Percentiles rank a stretch among this genome's conserved stretches.
Evolutionary conservation across 2,329 filamentous ascomycete species (phyloP).

Genomic region (Trichoderma gracile): DNA sequence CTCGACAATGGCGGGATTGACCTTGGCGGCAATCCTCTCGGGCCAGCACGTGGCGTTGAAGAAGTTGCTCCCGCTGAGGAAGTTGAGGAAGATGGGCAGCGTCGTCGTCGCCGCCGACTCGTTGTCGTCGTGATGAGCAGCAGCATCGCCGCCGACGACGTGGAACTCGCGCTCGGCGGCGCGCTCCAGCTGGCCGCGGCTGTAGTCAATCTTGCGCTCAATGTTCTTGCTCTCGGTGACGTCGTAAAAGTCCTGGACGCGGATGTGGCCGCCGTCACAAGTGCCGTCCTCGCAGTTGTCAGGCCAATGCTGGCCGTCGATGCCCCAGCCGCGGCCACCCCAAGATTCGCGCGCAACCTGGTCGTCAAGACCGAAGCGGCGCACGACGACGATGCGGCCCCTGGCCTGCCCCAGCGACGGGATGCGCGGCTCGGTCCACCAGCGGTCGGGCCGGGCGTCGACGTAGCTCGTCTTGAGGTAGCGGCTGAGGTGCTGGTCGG

Average conservation of each 20-base stretch:
- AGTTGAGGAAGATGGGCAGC: slow-evolving; percentile 82
- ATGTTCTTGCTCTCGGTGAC: slow-evolving; percentile 75
- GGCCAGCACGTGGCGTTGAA: slow-evolving; percentile 93
- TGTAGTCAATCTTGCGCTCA: slow-evolving; percentile 74
- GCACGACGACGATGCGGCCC: slow-evolving; percentile 80
- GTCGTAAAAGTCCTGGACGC: slow-evolving; percentile 94
- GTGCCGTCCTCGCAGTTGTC: slow-evolving; percentile 82
- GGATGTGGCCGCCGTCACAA: slow-evolving; percentile 69
- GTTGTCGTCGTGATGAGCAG: slow-evolving; percentile 12
- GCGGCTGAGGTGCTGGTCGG: slow-evolving; percentile 74
- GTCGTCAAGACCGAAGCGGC: slow-evolving; percentile 71
- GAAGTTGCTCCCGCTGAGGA: slow-evolving; percentile 88
- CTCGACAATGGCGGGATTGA: slow-evolving; percentile 75
- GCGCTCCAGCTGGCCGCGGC: slow-evolving; percentile 73
- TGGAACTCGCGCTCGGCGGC: slow-evolving; percentile 56
- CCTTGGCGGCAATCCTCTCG: slow-evolving; percentile 80
- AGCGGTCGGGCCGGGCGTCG: slow-evolving; percentile 56
- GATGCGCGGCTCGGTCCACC: slow-evolving; percentile 77
- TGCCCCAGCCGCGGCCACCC: slow-evolving; percentile 55
- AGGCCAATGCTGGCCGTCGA: slow-evolving; percentile 71
- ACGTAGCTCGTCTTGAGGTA: slow-evolving; percentile 75
- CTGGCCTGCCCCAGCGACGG: slow-evolving; percentile 77
- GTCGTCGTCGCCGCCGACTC: slow-evolving; percentile 25
- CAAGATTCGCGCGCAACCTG: slow-evolving; percentile 51
- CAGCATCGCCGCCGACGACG: slow-evolving; percentile 38